phyloP scores from a whole-genome alignment of 306 rosid species.

The Ceratonia siliqua region DNA sequence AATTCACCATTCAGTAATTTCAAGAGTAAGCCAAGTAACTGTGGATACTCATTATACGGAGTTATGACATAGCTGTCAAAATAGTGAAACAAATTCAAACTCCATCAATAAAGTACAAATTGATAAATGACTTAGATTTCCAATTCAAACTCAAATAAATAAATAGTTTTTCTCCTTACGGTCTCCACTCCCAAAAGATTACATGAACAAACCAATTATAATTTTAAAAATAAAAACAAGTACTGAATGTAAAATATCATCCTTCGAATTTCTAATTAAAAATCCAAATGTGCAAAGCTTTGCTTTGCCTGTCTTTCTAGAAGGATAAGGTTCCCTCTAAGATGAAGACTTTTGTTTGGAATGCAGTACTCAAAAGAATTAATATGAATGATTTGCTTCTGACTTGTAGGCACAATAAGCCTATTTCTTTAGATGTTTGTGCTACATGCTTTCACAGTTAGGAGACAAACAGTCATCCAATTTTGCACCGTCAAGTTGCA shows the following conservation, averaged over 20 bases:
- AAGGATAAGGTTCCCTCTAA: not conserved
- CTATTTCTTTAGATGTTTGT: not conserved
- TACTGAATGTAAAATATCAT: slow-evolving; percentile 14
- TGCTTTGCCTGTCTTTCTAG: not conserved
- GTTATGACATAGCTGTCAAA: slow-evolving; percentile 85
- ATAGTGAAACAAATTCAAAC: slow-evolving; percentile 16
- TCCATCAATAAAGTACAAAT: slow-evolving; percentile 13
- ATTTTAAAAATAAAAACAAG: not conserved
- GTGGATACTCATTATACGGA: slow-evolving; percentile 92
- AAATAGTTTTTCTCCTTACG: not conserved
- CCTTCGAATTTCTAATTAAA: too few relatives aligned
- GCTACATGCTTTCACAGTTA: not conserved
- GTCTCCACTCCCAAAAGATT: slow-evolving; percentile 18
- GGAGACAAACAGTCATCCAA: not conserved
- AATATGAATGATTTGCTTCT: not conserved
- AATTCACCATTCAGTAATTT: slow-evolving; percentile 92
- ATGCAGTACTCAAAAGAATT: not conserved
- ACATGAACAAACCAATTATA: not conserved
- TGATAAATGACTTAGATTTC: slow-evolving; percentile 26
- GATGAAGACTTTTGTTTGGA: not conserved
- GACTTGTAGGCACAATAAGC: not conserved
- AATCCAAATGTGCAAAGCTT: not conserved
- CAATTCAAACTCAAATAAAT: slow-evolving; percentile 11
- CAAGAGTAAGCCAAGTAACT: slow-evolving; percentile 80
- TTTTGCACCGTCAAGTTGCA: slow-evolving; percentile 1